Evolutionary conservation across 495 filamentous ascomycete species (phyloP), one percentile per base, ranked within the genome.

Genomic region (Rusavskia elegans): DNA sequence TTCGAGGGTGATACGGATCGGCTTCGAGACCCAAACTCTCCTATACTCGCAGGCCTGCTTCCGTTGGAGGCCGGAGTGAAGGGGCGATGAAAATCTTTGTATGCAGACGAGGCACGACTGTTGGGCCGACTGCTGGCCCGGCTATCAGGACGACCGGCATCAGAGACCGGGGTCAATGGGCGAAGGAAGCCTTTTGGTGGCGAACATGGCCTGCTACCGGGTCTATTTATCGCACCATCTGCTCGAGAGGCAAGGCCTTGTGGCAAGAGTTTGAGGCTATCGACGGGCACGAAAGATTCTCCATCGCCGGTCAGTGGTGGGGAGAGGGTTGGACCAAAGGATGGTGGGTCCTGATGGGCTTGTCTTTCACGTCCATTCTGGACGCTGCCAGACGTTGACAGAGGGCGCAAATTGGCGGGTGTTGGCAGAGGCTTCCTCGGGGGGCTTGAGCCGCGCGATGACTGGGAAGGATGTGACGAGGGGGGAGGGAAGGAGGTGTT

Each of bases 11-110:
- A 60, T 20, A 29, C 45, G 16, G 69, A 37, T 70, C 66, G 48
- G 62, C 63, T 41, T 65, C 66, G 5, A 25, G 59, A 59, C 59
- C 41, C 67, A 62, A 54, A 71, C 66, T 39, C 57, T 37, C 59
- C 58, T 53, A 23, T 53, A 25, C 58, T 57, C 1, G 38, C 32
- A 2, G 48, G 53, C 45, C 56, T 55, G 44, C 32, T 55, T 20
- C 17, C 13, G 55, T 51, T n/a, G 49, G 30, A 29, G 46, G 39
- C 45, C 50, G 49, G 32, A 53, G 55, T 29, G 50, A 46, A 46
- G 6, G 44, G 44, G 14, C 44, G 44, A 29, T 46, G 44, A n/a
- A 46, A 46, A 27, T 23, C 20, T 29, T 46, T 46, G 19, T 46
- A 20, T 46, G 39, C 4, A 41, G 30, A 53, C 45, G 51, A 29